A percentile compares a stretch with the other conserved stretches of the same genome.
These are phyloP conservation scores for Chalciporus sphaerocephalus DNA, from an alignment of 768 basidiomycete species.

Conservation along the genomic window DNA sequence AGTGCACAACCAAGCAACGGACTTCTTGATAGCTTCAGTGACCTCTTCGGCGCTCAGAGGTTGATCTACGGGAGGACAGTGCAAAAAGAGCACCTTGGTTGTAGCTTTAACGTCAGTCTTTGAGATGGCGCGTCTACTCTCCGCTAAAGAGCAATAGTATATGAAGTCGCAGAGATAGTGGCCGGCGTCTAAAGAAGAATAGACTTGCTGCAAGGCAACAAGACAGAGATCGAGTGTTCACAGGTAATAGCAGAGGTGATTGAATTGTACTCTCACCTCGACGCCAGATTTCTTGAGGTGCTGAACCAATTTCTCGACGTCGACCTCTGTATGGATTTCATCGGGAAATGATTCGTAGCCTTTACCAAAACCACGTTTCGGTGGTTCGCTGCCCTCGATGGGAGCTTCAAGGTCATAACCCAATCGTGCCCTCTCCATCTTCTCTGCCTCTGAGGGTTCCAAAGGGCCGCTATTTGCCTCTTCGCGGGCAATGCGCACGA, in stretches of 20 bases:
- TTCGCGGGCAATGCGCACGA: constrained; percentile 29
- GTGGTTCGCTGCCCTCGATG: constrained; percentile 27
- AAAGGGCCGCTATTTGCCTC: constrained; percentile 18
- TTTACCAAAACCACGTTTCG: constrained; percentile 34
- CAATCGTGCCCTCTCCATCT: constrained; percentile 28
- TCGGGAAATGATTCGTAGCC: constrained; percentile 35
- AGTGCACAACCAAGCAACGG: constrained; percentile 55
- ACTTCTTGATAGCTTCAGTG: constrained; percentile 57
- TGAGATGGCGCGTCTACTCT: constrained; percentile 45
- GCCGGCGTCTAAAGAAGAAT: constrained; percentile 71
- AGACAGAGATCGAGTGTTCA: constrained; percentile 6
- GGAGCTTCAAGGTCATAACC: constrained; percentile 27
- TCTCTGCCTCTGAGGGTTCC: constrained; percentile 23
- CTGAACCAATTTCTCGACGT: constrained; percentile 35
- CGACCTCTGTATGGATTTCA: constrained; percentile 35
- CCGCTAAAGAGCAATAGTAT: constrained; percentile 72
- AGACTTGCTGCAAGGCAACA: constrained; percentile 48
- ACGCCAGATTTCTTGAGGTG: constrained; percentile 31
- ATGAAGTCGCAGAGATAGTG: constrained; percentile 76
- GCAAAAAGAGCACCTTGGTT: constrained; percentile 58
- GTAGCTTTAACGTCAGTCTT: constrained; percentile 31
- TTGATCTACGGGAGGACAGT: constrained; percentile 65
- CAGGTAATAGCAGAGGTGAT: neutral
- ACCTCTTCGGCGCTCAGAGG: constrained; percentile 64
- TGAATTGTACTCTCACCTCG: constrained; percentile 24